Conservation (phyloP, 208 protist species). For the Endotrypanum monterogeii region DNA sequence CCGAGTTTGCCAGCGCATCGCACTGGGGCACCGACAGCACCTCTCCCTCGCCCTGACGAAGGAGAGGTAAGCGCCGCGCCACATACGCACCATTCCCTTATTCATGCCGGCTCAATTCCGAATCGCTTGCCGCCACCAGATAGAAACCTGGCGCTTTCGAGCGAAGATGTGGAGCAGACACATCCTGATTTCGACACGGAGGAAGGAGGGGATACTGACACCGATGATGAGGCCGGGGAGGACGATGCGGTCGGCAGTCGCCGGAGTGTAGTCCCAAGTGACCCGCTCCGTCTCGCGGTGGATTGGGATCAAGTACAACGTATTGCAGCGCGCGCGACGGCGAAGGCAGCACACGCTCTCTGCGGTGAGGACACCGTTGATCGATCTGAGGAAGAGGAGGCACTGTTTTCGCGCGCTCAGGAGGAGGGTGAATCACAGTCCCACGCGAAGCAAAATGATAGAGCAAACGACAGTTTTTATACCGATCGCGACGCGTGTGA, state of each 20-base stretch:
- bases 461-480: neutral
- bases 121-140: neutral
- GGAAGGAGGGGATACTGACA: constrained; percentile 4
- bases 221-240: constrained; percentile 2
- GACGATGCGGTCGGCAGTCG: neutral
- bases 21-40: neutral
- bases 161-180: neutral
- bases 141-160: neutral
- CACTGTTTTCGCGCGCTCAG: neutral
- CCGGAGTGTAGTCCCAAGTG: neutral
- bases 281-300: constrained; percentile 11
- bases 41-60: neutral
- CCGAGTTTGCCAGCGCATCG: neutral
- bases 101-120: neutral
- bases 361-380: neutral
- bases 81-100: neutral
- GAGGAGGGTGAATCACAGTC: neutral
- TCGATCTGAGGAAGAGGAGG: neutral
- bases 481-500: neutral
- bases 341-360: neutral
- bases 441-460: neutral
- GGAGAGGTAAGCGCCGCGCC: neutral
- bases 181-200: neutral
- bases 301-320: neutral
- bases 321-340: neutral